Evolutionary conservation across 345 rosid genomes (phyloP), one percentile per base, ranked within the genome.

Genomic region (Salix suchowensis): DNA sequence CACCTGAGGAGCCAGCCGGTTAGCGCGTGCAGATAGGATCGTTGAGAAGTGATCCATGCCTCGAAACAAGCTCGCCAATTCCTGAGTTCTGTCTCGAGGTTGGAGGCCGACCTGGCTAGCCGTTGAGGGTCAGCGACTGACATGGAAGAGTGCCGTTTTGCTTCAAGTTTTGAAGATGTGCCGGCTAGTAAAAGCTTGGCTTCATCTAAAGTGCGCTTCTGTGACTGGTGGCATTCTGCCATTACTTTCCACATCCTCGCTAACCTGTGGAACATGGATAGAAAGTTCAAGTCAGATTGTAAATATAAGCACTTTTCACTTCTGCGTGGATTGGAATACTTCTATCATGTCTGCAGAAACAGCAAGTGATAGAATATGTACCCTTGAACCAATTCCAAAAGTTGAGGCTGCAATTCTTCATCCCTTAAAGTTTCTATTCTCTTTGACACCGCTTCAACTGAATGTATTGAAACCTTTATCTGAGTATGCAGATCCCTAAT

Each of bases 331-430:
- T 28, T 65, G 68, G 36, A 65, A 30, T 42, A n/a, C 54, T 66
- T 14, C 42, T 30, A 40, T 71, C 11, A 4, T 32, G 24, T 65
- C 36, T 4, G 23, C 37, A 55, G 26, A 50, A 13, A 4, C 64
- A 30, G 19, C 19, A 14, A 50, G 73, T 24, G 66, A 24, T 40
- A 65, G 52, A 42, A 4, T 28, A 28, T 88, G 72, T 91, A 95
- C 97, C 98, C 97, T 85, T 91, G 96, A 71, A 88, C 76, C 74
- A 95, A 82, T 71, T 95, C 96, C 60, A 89, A 71, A 79, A 95
- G 93, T 82, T 95, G 98, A 62, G 97, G 97, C 79, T 89, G 93
- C 89, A 95, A 82, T 87, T 95, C 98, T 78, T 95, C 97, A 66
- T 95, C 98, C 73, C 98, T 83, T 40, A 95, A 83, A 70, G 94